A percentile compares a stretch with the other conserved stretches of the same genome.
Conservation (phyloP, 768 basidiomycete genomes). For the Megacollybia marginata region DNA sequence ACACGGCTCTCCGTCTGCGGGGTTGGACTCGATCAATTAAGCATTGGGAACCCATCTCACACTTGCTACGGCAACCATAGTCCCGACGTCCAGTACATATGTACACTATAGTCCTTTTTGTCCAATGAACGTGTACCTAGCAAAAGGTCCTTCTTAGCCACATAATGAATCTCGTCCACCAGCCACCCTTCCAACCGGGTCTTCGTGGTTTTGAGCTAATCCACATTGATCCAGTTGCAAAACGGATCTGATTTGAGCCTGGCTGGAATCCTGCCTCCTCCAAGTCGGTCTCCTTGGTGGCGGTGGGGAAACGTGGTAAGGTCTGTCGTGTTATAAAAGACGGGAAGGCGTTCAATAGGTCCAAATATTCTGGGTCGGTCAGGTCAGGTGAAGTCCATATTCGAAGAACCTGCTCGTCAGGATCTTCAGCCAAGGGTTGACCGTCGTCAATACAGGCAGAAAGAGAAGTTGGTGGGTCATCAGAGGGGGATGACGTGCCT, state of each 20-base stretch:
- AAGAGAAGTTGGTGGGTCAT: constrained; percentile 34
- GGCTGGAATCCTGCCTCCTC: constrained; percentile 54
- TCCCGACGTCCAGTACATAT: no score
- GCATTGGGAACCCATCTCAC: no score
- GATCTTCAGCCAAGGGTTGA: constrained; percentile 22
- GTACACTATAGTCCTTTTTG: no score
- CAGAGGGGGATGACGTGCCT: constrained; percentile 44
- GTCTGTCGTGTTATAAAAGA: constrained; percentile 61
- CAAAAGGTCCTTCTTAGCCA: constrained; percentile 82
- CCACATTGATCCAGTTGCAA: constrained; percentile 85
- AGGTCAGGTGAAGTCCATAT: constrained; percentile 77
- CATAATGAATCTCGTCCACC: constrained; percentile 70
- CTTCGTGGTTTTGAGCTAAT: constrained; percentile 52
- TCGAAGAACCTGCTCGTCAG: constrained; percentile 51
- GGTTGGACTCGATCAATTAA: not conserved
- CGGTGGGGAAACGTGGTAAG: constrained; percentile 63
- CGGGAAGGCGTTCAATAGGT: constrained; percentile 70
- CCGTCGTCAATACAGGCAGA: constrained; percentile 27
- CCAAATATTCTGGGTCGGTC: constrained; percentile 62
- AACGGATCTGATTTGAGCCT: constrained; percentile 56
- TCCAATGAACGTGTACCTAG: constrained; percentile 20
- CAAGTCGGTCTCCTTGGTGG: constrained; percentile 15
- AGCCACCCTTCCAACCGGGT: constrained; percentile 59
- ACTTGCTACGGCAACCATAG: no score
- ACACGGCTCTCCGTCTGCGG: constrained; percentile 10